phyloP scores from a whole-genome alignment of 176 grass and related monocot species.

The Paspalum notatum region DNA sequence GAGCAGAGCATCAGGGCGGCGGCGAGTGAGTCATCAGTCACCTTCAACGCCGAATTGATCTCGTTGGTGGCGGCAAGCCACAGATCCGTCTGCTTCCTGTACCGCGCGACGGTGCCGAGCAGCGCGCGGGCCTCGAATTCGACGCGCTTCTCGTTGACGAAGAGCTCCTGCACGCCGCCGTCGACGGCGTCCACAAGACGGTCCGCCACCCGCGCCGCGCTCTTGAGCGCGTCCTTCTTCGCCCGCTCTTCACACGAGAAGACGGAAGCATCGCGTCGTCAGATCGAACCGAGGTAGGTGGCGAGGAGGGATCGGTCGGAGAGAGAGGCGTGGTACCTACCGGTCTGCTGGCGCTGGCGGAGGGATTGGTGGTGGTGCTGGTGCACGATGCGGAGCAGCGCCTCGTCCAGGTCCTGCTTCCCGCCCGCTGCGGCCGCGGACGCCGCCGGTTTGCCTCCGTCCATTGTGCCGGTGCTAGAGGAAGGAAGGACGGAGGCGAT shows the following conservation, averaged over 20 bases:
- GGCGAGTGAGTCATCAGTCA: too few relatives aligned
- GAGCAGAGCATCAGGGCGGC: too few relatives aligned
- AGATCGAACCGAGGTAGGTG: too few relatives aligned
- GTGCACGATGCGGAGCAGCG: conserved; percentile 67
- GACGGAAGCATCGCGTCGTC: too few relatives aligned
- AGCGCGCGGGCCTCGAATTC: conserved; percentile 71
- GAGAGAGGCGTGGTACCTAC: conserved; percentile 10
- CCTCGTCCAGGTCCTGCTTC: conserved; percentile 61
- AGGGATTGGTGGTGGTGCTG: conserved; percentile 61
- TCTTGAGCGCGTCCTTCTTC: conserved; percentile 57
- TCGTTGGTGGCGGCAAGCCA: conserved; percentile 79
- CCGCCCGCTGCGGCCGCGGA: conserved; percentile 15
- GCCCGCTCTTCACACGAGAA: conserved; percentile 45
- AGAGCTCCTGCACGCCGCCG: conserved; percentile 67
- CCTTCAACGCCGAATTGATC: conserved; percentile 74
- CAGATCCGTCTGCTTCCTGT: conserved; percentile 84
- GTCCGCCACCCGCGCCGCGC: conserved; percentile 47
- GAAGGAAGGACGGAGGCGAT: too few relatives aligned
- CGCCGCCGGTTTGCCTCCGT: conserved; percentile 42
- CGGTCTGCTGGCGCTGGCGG: conserved; percentile 64
- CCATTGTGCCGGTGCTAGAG: conserved; percentile 46
- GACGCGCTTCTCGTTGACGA: conserved; percentile 73
- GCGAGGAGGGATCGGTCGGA: too few relatives aligned
- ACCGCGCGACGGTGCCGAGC: conserved; percentile 50
- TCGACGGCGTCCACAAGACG: conserved; percentile 66